A percentile compares a stretch with the other conserved stretches of the same genome.
Conservation (phyloP, 1,139 yeast genomes). For the Suhomyces bolitotheri region DNA sequence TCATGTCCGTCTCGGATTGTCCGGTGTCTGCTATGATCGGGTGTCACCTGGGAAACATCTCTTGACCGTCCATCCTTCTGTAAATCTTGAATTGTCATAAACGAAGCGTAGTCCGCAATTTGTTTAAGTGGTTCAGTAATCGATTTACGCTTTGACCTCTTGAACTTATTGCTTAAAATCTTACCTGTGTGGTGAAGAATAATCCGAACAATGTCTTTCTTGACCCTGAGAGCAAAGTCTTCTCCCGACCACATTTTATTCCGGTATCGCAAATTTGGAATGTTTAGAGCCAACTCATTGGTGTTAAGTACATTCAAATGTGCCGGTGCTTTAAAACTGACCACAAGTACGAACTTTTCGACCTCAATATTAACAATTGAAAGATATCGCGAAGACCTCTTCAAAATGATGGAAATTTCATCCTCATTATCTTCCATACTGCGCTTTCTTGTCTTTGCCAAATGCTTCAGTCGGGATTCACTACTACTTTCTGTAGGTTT, state of each 20-base stretch:
- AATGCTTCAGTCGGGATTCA: conserved; percentile 3
- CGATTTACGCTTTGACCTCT: conserved; percentile 37
- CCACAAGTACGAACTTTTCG: conserved; percentile 51
- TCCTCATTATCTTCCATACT: conserved; percentile 25
- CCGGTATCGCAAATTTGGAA: conserved; percentile 65
- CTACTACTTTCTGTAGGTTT: conserved; percentile 1
- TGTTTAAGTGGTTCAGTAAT: conserved; percentile 45
- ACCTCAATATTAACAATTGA: conserved; percentile 63
- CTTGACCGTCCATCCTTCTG: conserved; percentile 33
- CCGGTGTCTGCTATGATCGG: no score
- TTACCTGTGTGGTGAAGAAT: conserved; percentile 77
- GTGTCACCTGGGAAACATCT: no score
- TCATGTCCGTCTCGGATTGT: no score
- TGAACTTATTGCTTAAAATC: conserved; percentile 74
- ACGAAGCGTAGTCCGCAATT: conserved; percentile 41
- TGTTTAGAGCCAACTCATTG: conserved; percentile 59
- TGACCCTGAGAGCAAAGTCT: conserved; percentile 64
- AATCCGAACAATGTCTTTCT: conserved; percentile 67
- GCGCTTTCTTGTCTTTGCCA: background rate
- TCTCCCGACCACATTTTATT: conserved; percentile 79
- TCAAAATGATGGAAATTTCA: conserved; percentile 58
- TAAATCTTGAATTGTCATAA: conserved; percentile 42
- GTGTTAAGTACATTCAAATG: conserved; percentile 68
- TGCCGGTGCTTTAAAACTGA: conserved; percentile 79
- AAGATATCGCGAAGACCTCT: conserved; percentile 65